Evolutionary conservation across 2,329 filamentous ascomycete genomes (phyloP), one percentile per base, ranked within the genome.

Genomic region (Scleromitrula shiraiana): DNA sequence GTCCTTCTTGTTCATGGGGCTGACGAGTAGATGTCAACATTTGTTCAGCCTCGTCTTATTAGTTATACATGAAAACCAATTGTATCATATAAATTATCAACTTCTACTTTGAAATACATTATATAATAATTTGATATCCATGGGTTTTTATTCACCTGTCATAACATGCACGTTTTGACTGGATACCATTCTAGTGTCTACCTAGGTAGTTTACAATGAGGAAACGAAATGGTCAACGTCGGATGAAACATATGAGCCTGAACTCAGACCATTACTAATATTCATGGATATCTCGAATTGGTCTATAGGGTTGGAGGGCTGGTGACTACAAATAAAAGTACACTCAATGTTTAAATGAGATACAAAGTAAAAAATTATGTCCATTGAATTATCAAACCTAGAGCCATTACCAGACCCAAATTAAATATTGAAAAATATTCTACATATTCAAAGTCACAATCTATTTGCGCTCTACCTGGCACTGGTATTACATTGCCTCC

Each of bases 401-500:
- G 24, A 19, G 22, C 7, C 20, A n/a, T 33, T 44, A 14, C 20
- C n/a, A n/a, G n/a, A n/a, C n/a, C n/a, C n/a, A n/a, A n/a, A n/a
- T n/a, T 38, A 20, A 23, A 12, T 38, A 38, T 38, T 24, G 19
- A 38, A 38, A 42, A 47, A 42, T 35, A 42, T 23, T 47, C 22
- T 47, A 47, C 38, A 47, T 19, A 47, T 7, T 14, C 38, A 27
- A 47, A 36, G 20, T 36, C 27, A 42, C 29, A 17, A 17, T 47
- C 45, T 47, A 47, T 41, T 22, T 42, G 38, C 42, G 45, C 45
- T 42, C 45, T 47, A 29, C 2, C 41, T 41, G 38, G 32, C 38
- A 40, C 45, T 53, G 48, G 49, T 55, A 40, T 49, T 41, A 49
- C 49, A 49, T 40, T 26, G 22, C 20, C 8, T 14, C 33, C 33